Evolutionary conservation across 169 alveolate genomes (phyloP).

Genomic region (Perkinsus olseni): DNA sequence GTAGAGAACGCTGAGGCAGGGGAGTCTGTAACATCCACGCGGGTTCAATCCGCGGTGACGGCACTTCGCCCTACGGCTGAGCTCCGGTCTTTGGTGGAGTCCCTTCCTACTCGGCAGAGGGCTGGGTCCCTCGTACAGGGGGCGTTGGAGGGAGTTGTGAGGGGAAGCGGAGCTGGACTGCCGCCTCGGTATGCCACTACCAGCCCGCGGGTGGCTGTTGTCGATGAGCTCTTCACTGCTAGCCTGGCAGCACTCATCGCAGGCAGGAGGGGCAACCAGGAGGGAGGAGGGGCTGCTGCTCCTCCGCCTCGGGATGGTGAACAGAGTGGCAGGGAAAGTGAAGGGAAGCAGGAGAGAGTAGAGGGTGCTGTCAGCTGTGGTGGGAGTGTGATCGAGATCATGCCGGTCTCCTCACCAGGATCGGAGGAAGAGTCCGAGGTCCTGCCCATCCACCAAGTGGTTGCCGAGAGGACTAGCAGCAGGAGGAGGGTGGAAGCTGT

Average conservation of each 20-base stretch:
- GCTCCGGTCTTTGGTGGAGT: background rate
- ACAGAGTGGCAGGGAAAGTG: background rate
- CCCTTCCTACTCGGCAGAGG: background rate
- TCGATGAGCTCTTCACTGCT: background rate
- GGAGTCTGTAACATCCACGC: background rate
- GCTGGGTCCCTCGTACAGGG: background rate
- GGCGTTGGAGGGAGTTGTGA: background rate
- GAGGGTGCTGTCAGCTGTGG: no score
- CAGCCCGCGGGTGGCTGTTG: background rate
- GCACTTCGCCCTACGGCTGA: background rate
- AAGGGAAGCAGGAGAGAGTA: background rate
- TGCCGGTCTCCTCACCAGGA: background rate
- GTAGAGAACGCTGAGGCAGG: background rate
- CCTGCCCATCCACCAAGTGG: background rate
- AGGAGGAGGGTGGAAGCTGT: no score
- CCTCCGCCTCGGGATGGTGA: background rate
- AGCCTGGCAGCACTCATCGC: background rate
- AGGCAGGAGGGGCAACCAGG: background rate
- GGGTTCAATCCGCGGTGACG: background rate
- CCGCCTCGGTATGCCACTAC: background rate
- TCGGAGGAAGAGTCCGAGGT: background rate
- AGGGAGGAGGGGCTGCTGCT: background rate
- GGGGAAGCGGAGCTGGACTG: background rate
- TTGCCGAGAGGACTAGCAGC: background rate
- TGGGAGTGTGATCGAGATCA: background rate